These are phyloP conservation scores for Calonectria leucothoes DNA, from an alignment of 2,329 filamentous ascomycete species.

Conservation along the genomic window DNA sequence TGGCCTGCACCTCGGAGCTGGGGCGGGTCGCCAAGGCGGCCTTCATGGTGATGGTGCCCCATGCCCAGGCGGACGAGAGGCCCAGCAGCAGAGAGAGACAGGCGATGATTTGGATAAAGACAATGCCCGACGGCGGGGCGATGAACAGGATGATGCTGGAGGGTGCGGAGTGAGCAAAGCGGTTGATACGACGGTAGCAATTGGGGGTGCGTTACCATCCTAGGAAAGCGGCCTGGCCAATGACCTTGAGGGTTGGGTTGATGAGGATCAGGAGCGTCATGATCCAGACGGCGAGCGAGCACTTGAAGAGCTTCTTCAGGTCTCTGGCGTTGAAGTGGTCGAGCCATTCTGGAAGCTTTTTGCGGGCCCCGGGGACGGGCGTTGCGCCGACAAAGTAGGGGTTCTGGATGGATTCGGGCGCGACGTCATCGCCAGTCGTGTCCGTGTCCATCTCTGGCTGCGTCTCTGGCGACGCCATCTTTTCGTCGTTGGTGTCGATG, in stretches of 20 bases:
- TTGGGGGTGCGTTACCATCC: conserved; percentile 13
- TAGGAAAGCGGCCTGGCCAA: conserved; percentile 28
- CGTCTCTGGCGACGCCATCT: not conserved
- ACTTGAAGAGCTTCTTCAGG: conserved; percentile 37
- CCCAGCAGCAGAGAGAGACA: conserved; percentile 26
- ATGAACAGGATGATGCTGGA: conserved; percentile 32
- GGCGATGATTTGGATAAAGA: conserved; percentile 32
- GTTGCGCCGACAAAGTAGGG: not conserved
- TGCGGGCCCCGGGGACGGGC: not conserved
- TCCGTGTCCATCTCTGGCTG: not conserved
- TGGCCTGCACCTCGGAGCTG: conserved; percentile 24
- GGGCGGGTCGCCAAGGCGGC: conserved; percentile 33
- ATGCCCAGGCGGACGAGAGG: conserved; percentile 28
- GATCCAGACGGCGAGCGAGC: conserved; percentile 34
- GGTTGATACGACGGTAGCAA: not conserved
- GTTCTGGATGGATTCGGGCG: not conserved
- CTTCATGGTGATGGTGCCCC: conserved; percentile 35
- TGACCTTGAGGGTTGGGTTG: conserved; percentile 26
- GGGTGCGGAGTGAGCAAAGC: not conserved
- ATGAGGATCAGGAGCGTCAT: conserved; percentile 35
- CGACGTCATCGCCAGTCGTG: not conserved
- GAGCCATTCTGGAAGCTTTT: conserved; percentile 27
- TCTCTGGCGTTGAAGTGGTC: conserved; percentile 37
- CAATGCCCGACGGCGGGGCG: conserved; percentile 35
- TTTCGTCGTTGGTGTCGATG: not conserved